These are phyloP conservation scores for Cladosporium colombiae DNA, from an alignment of 2,329 filamentous ascomycete genomes.

Conservation along the genomic window DNA sequence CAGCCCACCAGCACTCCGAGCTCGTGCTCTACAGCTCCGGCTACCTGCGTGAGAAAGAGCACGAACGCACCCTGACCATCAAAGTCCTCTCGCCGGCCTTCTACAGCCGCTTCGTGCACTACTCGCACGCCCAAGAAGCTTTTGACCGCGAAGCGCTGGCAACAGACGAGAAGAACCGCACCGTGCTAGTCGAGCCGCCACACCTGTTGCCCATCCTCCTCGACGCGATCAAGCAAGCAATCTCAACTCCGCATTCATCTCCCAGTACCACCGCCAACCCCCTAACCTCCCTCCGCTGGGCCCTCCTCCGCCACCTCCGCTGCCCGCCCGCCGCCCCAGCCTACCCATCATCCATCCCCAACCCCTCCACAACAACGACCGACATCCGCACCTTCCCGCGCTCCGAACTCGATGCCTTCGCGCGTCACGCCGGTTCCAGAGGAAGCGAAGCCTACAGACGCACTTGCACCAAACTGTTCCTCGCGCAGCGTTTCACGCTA, in stretches of 20 bases:
- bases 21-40: slow-evolving; percentile 36
- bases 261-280: background rate
- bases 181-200: slow-evolving; percentile 58
- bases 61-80: slow-evolving; percentile 53
- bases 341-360: slow-evolving; percentile 36
- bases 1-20: slow-evolving; percentile 39
- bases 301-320: slow-evolving; percentile 39
- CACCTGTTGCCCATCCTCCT: slow-evolving; percentile 53
- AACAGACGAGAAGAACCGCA: slow-evolving; percentile 57
- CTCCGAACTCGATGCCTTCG: slow-evolving; percentile 45
- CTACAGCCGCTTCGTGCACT: slow-evolving; percentile 66
- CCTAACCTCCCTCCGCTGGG: slow-evolving; percentile 40
- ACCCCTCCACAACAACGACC: slow-evolving; percentile 6
- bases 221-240: slow-evolving; percentile 25
- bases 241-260: background rate
- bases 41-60: slow-evolving; percentile 39
- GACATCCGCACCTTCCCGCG: slow-evolving; percentile 42
- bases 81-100: slow-evolving; percentile 65
- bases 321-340: slow-evolving; percentile 43
- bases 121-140: slow-evolving; percentile 62
- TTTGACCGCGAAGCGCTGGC: slow-evolving; percentile 59
- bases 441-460: slow-evolving; percentile 40
- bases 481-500: slow-evolving; percentile 43
- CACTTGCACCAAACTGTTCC: slow-evolving; percentile 43
- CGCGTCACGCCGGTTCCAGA: slow-evolving; percentile 26